These are phyloP conservation scores for Tricholomella constricta DNA, from an alignment of 768 basidiomycete genomes.

Conservation along the genomic window DNA sequence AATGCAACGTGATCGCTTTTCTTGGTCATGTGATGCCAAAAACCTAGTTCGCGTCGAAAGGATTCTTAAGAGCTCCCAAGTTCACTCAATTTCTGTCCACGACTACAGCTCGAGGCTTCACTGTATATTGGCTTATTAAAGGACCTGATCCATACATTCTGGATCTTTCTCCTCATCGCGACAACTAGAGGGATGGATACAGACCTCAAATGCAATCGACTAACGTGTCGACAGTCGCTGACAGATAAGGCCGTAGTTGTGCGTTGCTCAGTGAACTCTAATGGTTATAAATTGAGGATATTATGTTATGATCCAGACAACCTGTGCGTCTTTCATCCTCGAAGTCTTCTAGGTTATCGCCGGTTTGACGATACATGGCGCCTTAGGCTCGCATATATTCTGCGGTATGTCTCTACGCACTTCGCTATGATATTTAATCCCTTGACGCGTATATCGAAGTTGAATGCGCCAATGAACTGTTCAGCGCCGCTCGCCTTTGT, in stretches of 20 bases:
- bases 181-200: constrained; percentile 57
- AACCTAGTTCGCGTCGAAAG: neutral
- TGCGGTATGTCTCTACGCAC: constrained; percentile 51
- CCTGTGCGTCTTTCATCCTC: constrained; percentile 21
- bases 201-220: constrained; percentile 77
- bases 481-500: constrained; percentile 75
- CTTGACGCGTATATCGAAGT: constrained; percentile 35
- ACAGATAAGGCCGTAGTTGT: constrained; percentile 86
- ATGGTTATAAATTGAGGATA: too few species aligned
- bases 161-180: too few species aligned
- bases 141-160: too few species aligned
- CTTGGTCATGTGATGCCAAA: constrained; percentile 7
- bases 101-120: too few species aligned
- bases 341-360: constrained; percentile 3
- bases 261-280: constrained; percentile 30
- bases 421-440: neutral
- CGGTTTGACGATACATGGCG: neutral
- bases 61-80: too few species aligned
- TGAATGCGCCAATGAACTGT: constrained; percentile 83
- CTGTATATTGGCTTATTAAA: too few species aligned
- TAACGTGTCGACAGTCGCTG: constrained; percentile 68
- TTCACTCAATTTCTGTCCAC: neutral
- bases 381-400: constrained; percentile 82
- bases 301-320: constrained; percentile 17
- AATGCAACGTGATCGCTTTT: constrained; percentile 3